Percentiles rank a stretch among this genome's conserved stretches.
Evolutionary conservation across 139 green algal species (phyloP).

Genomic region (Auxenochlorella pyrenoidosa): DNA sequence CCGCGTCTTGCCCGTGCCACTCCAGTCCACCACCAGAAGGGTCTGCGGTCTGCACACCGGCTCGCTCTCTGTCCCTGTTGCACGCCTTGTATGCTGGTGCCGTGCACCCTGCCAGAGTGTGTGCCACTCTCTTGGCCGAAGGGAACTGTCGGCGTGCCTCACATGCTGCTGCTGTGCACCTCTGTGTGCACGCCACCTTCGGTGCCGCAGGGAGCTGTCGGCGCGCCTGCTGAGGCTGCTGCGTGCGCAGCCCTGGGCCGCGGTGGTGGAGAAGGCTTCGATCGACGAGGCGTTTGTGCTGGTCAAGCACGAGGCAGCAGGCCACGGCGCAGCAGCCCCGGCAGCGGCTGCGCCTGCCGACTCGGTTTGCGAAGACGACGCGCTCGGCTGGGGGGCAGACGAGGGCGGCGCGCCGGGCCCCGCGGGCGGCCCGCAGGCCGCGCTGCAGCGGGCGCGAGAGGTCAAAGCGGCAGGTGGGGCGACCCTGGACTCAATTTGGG

Average conservation of each 20-base stretch:
- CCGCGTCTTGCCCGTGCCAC: not conserved
- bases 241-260: slow-evolving; percentile 14
- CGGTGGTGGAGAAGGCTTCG: slow-evolving; percentile 63
- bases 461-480: slow-evolving; percentile 20
- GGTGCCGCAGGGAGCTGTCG: slow-evolving; percentile 42
- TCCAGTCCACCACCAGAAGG: not conserved
- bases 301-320: not conserved
- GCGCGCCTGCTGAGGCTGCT: slow-evolving; percentile 53
- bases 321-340: not conserved
- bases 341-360: not conserved
- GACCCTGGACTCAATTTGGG: too few relatives aligned
- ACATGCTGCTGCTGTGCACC: not conserved
- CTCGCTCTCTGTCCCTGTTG: not conserved
- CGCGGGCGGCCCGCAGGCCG: not conserved
- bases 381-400: not conserved
- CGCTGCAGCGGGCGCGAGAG: slow-evolving; percentile 22
- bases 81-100: too few relatives aligned
- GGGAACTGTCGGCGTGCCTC: not conserved
- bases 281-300: slow-evolving; percentile 78
- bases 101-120: too few relatives aligned
- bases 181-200: too few relatives aligned
- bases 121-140: not conserved
- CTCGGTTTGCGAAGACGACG: not conserved
- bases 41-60: too few relatives aligned
- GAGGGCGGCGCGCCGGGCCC: not conserved